Evolutionary conservation across 73 alveolate genomes (phyloP).

Genomic region (Stentor roeselii): DNA sequence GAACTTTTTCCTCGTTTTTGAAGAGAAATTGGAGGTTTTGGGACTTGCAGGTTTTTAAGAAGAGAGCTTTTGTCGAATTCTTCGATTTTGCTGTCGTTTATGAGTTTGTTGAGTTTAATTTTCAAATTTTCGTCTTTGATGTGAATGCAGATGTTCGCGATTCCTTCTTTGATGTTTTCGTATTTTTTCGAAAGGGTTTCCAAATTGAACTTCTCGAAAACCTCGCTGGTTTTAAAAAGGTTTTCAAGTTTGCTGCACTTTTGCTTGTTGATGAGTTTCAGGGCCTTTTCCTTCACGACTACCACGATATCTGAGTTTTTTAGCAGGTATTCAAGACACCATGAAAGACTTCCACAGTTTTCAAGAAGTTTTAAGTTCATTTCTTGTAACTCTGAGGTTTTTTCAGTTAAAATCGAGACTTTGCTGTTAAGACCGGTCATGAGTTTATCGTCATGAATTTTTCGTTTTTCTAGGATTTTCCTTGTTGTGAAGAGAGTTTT

Average conservation of each 20-base stretch:
- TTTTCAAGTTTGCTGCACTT: not conserved
- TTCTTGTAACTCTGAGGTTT: not conserved
- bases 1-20: not conserved
- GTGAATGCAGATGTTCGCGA: not conserved
- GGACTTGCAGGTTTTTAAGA: no score
- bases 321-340: not conserved
- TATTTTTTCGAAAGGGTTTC: not conserved
- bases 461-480: conserved; percentile 7
- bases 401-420: not conserved
- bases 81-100: not conserved
- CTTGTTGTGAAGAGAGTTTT: not conserved
- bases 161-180: not conserved
- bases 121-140: not conserved
- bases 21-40: not conserved
- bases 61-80: not conserved
- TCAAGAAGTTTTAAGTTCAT: not conserved
- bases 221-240: not conserved
- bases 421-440: not conserved
- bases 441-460: not conserved
- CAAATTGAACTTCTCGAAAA: not conserved
- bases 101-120: no score
- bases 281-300: not conserved
- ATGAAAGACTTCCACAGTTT: not conserved
- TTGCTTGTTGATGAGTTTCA: not conserved
- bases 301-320: not conserved